Percentiles rank a stretch among this genome's conserved stretches.
Conservation (phyloP, 495 filamentous ascomycete genomes). For the Neurospora sublineolata region DNA sequence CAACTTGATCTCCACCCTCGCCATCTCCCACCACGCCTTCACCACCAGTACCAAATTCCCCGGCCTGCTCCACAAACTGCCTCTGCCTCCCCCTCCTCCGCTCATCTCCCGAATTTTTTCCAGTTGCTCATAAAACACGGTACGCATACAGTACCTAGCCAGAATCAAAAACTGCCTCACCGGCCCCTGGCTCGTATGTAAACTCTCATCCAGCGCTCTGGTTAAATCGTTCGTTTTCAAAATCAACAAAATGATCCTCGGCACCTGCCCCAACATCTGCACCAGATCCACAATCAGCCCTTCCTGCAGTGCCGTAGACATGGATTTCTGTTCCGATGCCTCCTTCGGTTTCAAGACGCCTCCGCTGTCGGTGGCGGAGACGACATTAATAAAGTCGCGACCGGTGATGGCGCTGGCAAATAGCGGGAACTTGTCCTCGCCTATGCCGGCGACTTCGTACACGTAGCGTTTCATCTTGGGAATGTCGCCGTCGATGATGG, state of each 20-base stretch:
- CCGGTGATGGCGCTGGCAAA: constrained; percentile 97
- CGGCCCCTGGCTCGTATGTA: constrained; percentile 82
- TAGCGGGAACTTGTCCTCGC: constrained; percentile 84
- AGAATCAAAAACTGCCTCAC: constrained; percentile 87
- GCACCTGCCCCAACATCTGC: constrained; percentile 78
- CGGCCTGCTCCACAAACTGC: constrained; percentile 37
- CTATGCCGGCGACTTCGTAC: constrained; percentile 76
- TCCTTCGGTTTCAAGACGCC: constrained; percentile 52
- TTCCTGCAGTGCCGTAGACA: constrained; percentile 71
- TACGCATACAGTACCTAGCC: constrained; percentile 80
- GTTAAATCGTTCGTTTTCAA: constrained; percentile 98
- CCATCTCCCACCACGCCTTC: constrained; percentile 38
- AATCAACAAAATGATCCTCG: constrained; percentile 84
- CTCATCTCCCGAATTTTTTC: constrained; percentile 43
- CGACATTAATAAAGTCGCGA: constrained; percentile 68
- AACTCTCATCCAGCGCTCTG: constrained; percentile 82
- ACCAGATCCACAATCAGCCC: constrained; percentile 82
- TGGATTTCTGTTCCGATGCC: constrained; percentile 64
- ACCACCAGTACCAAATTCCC: constrained; percentile 33
- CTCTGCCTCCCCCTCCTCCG: neutral
- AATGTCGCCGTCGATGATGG: constrained; percentile 82
- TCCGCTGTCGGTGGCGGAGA: constrained; percentile 19
- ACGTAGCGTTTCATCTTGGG: constrained; percentile 77
- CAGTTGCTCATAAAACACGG: constrained; percentile 78
- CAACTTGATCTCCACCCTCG: constrained; percentile 42